Base-by-base conservation (phyloP, 768 basidiomycete genomes). In the Pholiota microspora region DNA sequence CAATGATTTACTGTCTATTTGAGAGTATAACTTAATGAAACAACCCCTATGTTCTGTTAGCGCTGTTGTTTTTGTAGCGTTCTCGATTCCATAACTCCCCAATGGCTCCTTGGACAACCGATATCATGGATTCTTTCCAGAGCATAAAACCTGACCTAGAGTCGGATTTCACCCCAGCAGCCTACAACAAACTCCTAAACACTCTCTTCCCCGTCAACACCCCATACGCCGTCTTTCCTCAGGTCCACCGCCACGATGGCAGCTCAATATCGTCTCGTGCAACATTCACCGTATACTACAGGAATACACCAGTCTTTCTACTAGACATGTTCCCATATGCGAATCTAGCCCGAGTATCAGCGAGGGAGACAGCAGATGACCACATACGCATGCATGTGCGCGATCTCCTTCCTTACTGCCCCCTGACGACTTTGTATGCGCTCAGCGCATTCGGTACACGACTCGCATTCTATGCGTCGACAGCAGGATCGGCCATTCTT, bases 151-250 rank as follows among this genome's bases (percentile, higher is more conserved):
- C 59, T 12, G 62, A 63, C 1, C 58, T 63, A 9, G 62, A 63
- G 40, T 55, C 62, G 12, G 62, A 63, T 35, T 63, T 63, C 32
- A 61, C 59, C 6, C 62, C 62, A 49, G 62, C 62, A 46, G 60
- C 70, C 4, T 73, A 71, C 57, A 74, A 71, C 59, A 72, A 71
- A 47, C 67, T 74, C 8, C 57, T 74, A 15, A 61, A 70, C 58
- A 68, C 64, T 1, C 67, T 73, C 23, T 74, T 73, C 58, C 68
- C 71, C 16, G 60, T 63, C 18, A 68, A 70, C 51, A 64, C 67
- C 1, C 62, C 66, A n/a, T 73, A 66, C 59, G 64, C 66, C 7
- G 70, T 72, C 52, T 59, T 61, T n/a, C 70, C 71, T 2, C 56
- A 64, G 31, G 68, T 61, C n/a, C 62, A 58, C 4, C 50, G 49